phyloP scores from a whole-genome alignment of 2,329 filamentous ascomycete genomes.

The Ophiobolus disseminans region DNA sequence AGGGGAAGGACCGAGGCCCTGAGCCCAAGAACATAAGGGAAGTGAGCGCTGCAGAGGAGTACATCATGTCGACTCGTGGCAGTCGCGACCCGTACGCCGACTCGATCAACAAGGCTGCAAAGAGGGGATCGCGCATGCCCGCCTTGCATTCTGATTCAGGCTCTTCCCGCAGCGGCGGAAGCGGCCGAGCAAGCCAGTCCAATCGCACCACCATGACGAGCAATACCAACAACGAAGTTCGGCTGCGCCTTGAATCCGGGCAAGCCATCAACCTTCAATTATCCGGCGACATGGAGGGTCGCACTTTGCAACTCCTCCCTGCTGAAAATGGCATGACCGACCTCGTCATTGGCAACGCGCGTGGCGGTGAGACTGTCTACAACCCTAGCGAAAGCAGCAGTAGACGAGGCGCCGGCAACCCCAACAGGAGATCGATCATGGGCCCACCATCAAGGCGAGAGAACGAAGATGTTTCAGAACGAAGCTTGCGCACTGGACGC shows the following conservation, averaged over 20 bases:
- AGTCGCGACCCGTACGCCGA: constrained; percentile 35
- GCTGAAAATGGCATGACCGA: constrained; percentile 47
- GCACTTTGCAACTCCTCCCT: constrained; percentile 43
- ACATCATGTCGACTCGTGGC: constrained; percentile 40
- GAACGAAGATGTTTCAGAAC: constrained; percentile 38
- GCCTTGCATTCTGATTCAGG: constrained; percentile 40
- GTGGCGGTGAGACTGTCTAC: constrained; percentile 33
- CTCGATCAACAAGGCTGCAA: constrained; percentile 38
- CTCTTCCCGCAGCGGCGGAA: constrained; percentile 34
- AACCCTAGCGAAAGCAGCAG: constrained; percentile 39
- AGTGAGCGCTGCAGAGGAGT: constrained; percentile 34
- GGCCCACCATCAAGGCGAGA: constrained; percentile 32
- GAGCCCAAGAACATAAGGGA: constrained; percentile 25
- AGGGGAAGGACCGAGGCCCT: constrained; percentile 23
- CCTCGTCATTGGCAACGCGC: constrained; percentile 40
- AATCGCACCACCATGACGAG: constrained; percentile 38
- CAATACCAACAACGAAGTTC: constrained; percentile 42
- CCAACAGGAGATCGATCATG: constrained; percentile 25
- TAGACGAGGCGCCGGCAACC: constrained; percentile 21
- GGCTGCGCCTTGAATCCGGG: constrained; percentile 40
- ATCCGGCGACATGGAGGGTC: constrained; percentile 49
- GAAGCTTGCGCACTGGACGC: constrained; percentile 36
- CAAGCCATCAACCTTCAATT: constrained; percentile 41
- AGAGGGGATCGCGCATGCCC: constrained; percentile 30
- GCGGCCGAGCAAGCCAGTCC: constrained; percentile 38